A percentile compares a stretch with the other conserved stretches of the same genome.
Conservation (phyloP, 768 basidiomycete genomes). For the Suillus bovinus region DNA sequence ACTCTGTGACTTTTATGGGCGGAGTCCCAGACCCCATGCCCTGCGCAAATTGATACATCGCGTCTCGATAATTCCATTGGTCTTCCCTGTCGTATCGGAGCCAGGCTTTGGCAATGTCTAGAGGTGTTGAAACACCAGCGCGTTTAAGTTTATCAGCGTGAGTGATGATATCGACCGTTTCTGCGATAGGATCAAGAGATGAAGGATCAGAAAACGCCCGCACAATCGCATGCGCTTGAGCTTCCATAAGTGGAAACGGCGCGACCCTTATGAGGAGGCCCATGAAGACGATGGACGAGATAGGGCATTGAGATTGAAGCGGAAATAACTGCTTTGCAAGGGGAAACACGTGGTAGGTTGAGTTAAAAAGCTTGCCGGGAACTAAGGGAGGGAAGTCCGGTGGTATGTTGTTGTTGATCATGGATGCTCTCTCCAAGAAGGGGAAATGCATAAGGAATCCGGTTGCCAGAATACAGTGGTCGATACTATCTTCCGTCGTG, state of each 20-base stretch:
- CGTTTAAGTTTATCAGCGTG: conserved; percentile 46
- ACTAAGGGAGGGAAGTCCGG: conserved; percentile 52
- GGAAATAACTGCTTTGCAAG: conserved; percentile 74
- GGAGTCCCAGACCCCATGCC: conserved; percentile 26
- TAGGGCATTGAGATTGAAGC: conserved; percentile 45
- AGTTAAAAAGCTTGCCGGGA: conserved; percentile 51
- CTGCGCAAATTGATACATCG: conserved; percentile 50
- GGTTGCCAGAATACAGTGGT: conserved; percentile 72
- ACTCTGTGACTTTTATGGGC: conserved; percentile 43
- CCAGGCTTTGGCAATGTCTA: conserved; percentile 55
- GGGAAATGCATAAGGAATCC: conserved; percentile 70
- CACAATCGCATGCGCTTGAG: conserved; percentile 67
- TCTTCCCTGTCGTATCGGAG: conserved; percentile 48
- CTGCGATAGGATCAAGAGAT: conserved; percentile 48
- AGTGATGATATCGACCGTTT: conserved; percentile 48
- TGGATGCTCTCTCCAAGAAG: conserved; percentile 46
- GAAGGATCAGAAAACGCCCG: conserved; percentile 53
- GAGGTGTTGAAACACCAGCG: conserved; percentile 34
- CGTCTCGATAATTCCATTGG: conserved; percentile 71
- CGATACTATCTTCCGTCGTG: conserved; percentile 51
- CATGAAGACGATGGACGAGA: conserved; percentile 61
- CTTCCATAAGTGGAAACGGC: conserved; percentile 79
- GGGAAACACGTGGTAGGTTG: conserved; percentile 67
- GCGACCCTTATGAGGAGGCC: conserved; percentile 58
- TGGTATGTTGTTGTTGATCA: conserved; percentile 39